Conservation (phyloP, 83 land plant species). For the Diphasiastrum complanatum region DNA sequence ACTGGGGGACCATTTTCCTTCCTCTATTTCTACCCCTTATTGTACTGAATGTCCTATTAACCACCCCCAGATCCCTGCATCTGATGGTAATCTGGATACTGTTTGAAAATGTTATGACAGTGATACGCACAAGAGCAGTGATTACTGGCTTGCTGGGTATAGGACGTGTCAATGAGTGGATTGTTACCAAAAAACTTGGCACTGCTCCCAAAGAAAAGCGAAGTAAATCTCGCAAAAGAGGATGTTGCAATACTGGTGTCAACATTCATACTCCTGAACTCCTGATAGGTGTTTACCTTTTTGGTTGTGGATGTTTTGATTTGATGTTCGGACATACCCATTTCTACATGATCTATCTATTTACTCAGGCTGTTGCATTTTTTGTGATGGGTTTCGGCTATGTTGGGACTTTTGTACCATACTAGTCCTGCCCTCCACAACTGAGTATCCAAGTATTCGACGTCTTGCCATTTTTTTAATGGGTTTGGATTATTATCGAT, state of each 20-base stretch:
- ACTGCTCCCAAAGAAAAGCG: conserved; percentile 39
- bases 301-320: conserved; percentile 55
- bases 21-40: conserved; percentile 10
- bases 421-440: neutral
- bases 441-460: too few species aligned
- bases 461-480: too few species aligned
- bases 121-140: conserved; percentile 65
- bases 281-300: conserved; percentile 41
- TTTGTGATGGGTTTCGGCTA: conserved; percentile 60
- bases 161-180: conserved; percentile 63
- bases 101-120: conserved; percentile 77
- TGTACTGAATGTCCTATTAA: neutral
- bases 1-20: conserved; percentile 26
- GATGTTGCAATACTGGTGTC: conserved; percentile 10
- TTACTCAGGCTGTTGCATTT: conserved; percentile 51
- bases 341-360: conserved; percentile 59
- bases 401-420: conserved; percentile 44
- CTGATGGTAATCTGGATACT: conserved; percentile 69
- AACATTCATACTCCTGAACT: conserved; percentile 49
- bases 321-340: conserved; percentile 48
- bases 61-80: conserved; percentile 49
- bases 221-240: conserved; percentile 13
- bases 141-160: conserved; percentile 51
- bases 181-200: conserved; percentile 74
- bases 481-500: too few species aligned